phyloP scores from a whole-genome alignment of 2,329 filamentous ascomycete species.

The Neofusicoccum sp. region DNA sequence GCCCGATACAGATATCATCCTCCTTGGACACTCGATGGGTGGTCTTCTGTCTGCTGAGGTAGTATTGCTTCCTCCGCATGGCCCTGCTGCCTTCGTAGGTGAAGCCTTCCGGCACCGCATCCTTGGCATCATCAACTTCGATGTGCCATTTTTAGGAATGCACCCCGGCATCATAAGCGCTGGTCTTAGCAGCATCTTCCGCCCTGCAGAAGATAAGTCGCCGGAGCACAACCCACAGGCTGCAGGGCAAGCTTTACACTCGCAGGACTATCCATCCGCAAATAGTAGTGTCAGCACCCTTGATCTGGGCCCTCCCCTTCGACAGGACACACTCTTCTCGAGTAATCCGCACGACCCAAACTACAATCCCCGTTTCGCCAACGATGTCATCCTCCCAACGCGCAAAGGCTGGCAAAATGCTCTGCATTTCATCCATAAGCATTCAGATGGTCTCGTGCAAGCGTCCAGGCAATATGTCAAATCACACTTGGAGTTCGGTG shows the following conservation, averaged over 20 bases:
- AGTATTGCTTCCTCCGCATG: constrained; percentile 57
- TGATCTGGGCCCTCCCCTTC: constrained; percentile 27
- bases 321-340: constrained; percentile 41
- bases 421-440: constrained; percentile 79
- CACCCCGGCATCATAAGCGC: constrained; percentile 86
- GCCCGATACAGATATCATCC: constrained; percentile 72
- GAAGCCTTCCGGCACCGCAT: constrained; percentile 70
- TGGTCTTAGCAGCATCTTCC: constrained; percentile 78
- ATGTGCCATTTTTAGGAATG: constrained; percentile 85
- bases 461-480: constrained; percentile 74
- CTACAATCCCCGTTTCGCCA: constrained; percentile 75
- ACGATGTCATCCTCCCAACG: constrained; percentile 71
- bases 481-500: constrained; percentile 82
- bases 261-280: constrained; percentile 13
- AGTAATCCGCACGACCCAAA: constrained; percentile 57
- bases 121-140: constrained; percentile 78
- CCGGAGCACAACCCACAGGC: constrained; percentile 26
- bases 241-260: neutral
- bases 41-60: constrained; percentile 82
- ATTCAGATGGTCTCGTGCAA: constrained; percentile 70
- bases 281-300: constrained; percentile 19
- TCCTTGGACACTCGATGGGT: constrained; percentile 89
- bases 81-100: constrained; percentile 24
- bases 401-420: constrained; percentile 69
- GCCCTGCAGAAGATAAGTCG: constrained; percentile 35